phyloP scores from a whole-genome alignment of 2,329 filamentous ascomycete genomes.

The Diaporthe amygdali region DNA sequence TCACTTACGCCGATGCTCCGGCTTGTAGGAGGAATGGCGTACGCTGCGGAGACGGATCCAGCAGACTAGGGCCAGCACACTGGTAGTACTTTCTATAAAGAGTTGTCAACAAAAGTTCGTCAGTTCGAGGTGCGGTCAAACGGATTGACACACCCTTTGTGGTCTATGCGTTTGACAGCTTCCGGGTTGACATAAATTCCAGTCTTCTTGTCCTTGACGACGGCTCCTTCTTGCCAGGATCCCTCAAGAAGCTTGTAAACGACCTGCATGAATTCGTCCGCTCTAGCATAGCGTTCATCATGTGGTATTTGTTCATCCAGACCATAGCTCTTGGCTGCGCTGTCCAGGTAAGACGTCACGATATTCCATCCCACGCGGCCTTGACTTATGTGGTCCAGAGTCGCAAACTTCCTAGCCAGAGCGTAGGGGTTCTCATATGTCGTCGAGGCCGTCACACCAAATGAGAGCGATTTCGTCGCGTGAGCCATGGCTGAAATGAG shows the following conservation, averaged over 20 bases:
- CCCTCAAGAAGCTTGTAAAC: conserved; percentile 61
- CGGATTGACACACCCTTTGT: background rate
- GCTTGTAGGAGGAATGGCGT: conserved; percentile 22
- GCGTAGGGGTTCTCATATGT: conserved; percentile 76
- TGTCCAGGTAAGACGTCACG: conserved; percentile 74
- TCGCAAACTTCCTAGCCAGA: conserved; percentile 68
- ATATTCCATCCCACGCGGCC: conserved; percentile 69
- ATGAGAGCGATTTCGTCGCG: conserved; percentile 69
- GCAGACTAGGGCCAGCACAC: conserved; percentile 13
- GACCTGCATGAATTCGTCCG: conserved; percentile 68
- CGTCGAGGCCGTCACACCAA: conserved; percentile 72
- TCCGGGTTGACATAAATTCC: background rate
- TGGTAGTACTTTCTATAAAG: conserved; percentile 14
- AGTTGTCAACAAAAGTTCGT: background rate
- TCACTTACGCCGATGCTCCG: conserved; percentile 7
- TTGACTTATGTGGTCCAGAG: conserved; percentile 70
- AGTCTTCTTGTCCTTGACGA: background rate
- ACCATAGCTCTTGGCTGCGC: conserved; percentile 70
- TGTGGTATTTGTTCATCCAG: conserved; percentile 50
- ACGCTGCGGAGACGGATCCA: conserved; percentile 19
- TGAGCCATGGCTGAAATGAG: conserved; percentile 68
- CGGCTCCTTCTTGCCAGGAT: conserved; percentile 8
- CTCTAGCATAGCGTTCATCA: conserved; percentile 68
- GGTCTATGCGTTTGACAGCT: background rate
- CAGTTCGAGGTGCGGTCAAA: background rate